Conservation (phyloP, 1,284 basidiomycete genomes). For the Spongiforma sp. region DNA sequence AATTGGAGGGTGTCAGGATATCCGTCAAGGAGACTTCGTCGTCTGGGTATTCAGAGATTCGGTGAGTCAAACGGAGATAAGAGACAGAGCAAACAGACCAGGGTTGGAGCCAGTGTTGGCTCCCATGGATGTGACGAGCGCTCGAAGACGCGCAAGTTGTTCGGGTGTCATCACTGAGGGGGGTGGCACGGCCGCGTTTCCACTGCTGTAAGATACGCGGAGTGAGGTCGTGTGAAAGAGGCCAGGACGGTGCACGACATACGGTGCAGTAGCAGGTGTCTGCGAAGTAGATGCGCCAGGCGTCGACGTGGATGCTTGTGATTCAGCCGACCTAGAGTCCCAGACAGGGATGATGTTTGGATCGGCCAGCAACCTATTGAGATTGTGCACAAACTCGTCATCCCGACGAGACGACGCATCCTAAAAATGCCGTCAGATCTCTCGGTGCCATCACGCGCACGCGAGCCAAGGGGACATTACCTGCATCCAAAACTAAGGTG, state of each 20-base stretch:
- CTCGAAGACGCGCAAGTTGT: slow-evolving; percentile 58
- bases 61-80: slow-evolving; percentile 22
- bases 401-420: slow-evolving; percentile 73
- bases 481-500: slow-evolving; percentile 81
- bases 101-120: slow-evolving; percentile 25
- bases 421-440: slow-evolving; percentile 40
- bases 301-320: slow-evolving; percentile 45
- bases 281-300: slow-evolving; percentile 41
- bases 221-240: neutral
- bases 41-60: slow-evolving; percentile 14
- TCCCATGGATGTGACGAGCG: slow-evolving; percentile 45
- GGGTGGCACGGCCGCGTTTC: slow-evolving; percentile 3
- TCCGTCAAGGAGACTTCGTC: slow-evolving; percentile 70
- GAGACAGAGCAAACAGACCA: slow-evolving; percentile 14
- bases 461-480: slow-evolving; percentile 45
- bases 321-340: slow-evolving; percentile 41
- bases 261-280: slow-evolving; percentile 22
- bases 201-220: slow-evolving; percentile 11
- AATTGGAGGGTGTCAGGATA: slow-evolving; percentile 72
- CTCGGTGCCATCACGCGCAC: neutral
- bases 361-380: slow-evolving; percentile 71
- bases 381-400: slow-evolving; percentile 69
- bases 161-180: slow-evolving; percentile 49
- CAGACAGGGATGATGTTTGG: slow-evolving; percentile 65
- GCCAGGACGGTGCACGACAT: slow-evolving; percentile 8